Percentiles rank a stretch among this genome's conserved stretches.
Evolutionary conservation across 768 basidiomycete genomes (phyloP).

Genomic region (Boletus coccyginus): DNA sequence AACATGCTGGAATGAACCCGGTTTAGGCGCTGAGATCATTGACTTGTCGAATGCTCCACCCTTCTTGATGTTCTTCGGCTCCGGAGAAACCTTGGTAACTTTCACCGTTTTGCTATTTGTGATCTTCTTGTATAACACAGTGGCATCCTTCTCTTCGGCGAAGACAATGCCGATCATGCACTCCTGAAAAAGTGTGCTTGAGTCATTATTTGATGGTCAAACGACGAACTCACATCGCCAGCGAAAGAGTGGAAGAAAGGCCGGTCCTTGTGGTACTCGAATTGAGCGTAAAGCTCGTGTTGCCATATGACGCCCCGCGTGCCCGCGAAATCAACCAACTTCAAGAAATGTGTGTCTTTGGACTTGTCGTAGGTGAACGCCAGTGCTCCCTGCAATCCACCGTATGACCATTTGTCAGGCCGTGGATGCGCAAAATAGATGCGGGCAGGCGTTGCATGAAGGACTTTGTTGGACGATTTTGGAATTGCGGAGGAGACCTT

Average conservation of each 20-base stretch:
- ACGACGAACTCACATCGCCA: constrained; percentile 72
- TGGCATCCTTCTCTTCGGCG: constrained; percentile 81
- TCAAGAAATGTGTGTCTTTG: constrained; percentile 58
- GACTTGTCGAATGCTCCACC: constrained; percentile 89
- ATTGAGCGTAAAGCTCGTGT: constrained; percentile 81
- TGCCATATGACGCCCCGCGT: constrained; percentile 91
- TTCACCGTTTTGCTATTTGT: constrained; percentile 59
- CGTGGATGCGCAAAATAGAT: constrained; percentile 89
- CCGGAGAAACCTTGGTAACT: constrained; percentile 46
- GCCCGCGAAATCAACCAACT: constrained; percentile 80
- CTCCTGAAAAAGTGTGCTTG: constrained; percentile 44
- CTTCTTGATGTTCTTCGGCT: constrained; percentile 56
- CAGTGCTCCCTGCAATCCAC: constrained; percentile 84
- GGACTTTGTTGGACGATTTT: constrained; percentile 63
- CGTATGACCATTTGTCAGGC: constrained; percentile 77
- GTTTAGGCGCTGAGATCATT: constrained; percentile 80
- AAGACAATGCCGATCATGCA: constrained; percentile 93
- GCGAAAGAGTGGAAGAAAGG: constrained; percentile 91
- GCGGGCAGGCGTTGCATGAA: constrained; percentile 76
- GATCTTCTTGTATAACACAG: constrained; percentile 83
- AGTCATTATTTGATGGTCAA: not conserved
- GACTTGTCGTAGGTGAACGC: constrained; percentile 63
- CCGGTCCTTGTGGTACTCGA: constrained; percentile 81
- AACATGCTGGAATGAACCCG: constrained; percentile 81
- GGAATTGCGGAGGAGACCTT: constrained; percentile 68